These are phyloP conservation scores for Emiliania huxleyi DNA, from an alignment of 78 protist species.

Conservation along the genomic window DNA sequence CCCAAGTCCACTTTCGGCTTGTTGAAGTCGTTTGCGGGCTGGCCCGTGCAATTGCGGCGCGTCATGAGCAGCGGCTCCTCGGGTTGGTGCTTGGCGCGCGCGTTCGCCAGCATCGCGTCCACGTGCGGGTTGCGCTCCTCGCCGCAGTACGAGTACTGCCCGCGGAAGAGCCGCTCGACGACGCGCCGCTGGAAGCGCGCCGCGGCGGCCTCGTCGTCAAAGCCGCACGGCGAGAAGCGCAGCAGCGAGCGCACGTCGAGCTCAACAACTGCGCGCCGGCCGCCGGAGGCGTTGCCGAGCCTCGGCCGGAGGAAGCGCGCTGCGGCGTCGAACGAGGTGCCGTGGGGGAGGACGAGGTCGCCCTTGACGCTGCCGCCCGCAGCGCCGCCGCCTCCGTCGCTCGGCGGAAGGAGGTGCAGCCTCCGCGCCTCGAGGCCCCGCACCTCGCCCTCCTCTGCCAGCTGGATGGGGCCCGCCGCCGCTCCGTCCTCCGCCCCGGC, in stretches of 20 bases:
- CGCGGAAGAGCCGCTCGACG: background rate
- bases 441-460: background rate
- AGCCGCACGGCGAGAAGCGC: background rate
- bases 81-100: background rate
- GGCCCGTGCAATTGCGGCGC: background rate
- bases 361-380: too few relatives aligned
- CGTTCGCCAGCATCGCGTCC: background rate
- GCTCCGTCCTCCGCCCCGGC: background rate
- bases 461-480: background rate
- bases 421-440: too few relatives aligned
- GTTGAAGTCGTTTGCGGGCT: background rate
- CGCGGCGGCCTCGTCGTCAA: background rate
- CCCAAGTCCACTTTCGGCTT: constrained; percentile 12
- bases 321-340: too few relatives aligned
- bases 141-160: background rate
- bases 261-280: background rate
- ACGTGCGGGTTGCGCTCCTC: background rate
- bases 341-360: too few relatives aligned
- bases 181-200: background rate
- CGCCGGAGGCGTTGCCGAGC: background rate
- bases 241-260: background rate
- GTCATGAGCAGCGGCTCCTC: background rate
- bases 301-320: background rate
- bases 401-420: too few relatives aligned
- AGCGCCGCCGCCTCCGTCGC: too few relatives aligned